Conservation (phyloP, 2,329 filamentous ascomycete species). For the Orbilia blumenaviensis region DNA sequence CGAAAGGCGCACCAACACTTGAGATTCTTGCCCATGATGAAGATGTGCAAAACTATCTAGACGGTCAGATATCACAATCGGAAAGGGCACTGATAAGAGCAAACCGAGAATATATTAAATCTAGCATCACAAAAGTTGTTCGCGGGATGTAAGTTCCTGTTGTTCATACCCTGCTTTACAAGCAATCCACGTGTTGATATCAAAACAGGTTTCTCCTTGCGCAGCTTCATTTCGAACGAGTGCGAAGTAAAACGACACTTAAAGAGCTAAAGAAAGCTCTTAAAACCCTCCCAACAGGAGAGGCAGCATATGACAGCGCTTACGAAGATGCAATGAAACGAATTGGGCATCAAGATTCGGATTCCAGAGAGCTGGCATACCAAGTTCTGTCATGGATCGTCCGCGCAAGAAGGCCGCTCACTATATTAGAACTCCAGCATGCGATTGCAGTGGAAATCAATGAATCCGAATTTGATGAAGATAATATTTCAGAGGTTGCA, state of each 20-base stretch:
- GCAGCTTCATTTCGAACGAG: not conserved
- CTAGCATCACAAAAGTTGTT: not conserved
- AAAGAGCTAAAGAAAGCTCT: slow-evolving; percentile 58
- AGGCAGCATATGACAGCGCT: slow-evolving; percentile 7
- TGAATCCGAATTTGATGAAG: not conserved
- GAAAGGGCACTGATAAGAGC: not conserved
- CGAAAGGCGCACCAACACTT: not conserved
- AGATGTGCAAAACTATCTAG: slow-evolving; percentile 7
- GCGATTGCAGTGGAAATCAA: slow-evolving; percentile 13
- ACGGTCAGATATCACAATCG: slow-evolving; percentile 5
- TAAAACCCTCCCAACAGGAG: not conserved
- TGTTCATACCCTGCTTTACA: not conserved
- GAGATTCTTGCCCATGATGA: slow-evolving; percentile 12
- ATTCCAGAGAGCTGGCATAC: not conserved
- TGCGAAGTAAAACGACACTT: slow-evolving; percentile 58
- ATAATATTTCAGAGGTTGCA: not conserved
- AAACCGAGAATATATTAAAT: not conserved
- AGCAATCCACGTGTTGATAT: not conserved
- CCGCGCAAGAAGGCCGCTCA: slow-evolving; percentile 9
- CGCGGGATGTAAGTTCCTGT: slow-evolving; percentile 20
- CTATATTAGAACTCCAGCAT: slow-evolving; percentile 8
- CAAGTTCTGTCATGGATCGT: slow-evolving; percentile 12
- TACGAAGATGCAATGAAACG: slow-evolving; percentile 12
- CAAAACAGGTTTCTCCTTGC: not conserved
- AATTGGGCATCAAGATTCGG: not conserved